Conservation (phyloP, 192 early-diverging fungal species). For the Coemansia sp. region DNA sequence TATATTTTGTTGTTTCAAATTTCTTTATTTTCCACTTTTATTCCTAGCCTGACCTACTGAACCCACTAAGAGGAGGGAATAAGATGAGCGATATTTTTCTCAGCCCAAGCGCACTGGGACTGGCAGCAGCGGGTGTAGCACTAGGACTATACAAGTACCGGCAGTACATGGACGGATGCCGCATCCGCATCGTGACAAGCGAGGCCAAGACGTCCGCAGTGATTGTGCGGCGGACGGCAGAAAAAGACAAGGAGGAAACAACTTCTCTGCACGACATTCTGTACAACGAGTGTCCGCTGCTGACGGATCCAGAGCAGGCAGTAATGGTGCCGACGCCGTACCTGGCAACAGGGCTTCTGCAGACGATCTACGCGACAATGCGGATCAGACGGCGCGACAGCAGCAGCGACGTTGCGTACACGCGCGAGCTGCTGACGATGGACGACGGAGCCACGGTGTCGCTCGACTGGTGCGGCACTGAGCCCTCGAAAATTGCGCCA, state of each 20-base stretch:
- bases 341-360: constrained; percentile 75
- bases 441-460: constrained; percentile 84
- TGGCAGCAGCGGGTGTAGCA: constrained; percentile 21
- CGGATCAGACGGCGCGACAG: constrained; percentile 52
- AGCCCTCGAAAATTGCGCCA: constrained; percentile 25
- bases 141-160: constrained; percentile 16
- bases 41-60: too few relatives aligned
- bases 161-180: constrained; percentile 38
- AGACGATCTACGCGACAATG: constrained; percentile 58
- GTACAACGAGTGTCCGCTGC: constrained; percentile 56
- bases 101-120: constrained; percentile 22
- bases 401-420: constrained; percentile 18
- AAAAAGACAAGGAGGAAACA: constrained; percentile 12
- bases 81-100: neutral
- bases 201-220: constrained; percentile 34
- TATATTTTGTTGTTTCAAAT: too few relatives aligned
- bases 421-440: constrained; percentile 58
- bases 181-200: constrained; percentile 24
- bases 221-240: constrained; percentile 28
- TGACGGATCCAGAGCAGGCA: constrained; percentile 56
- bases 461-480: constrained; percentile 77
- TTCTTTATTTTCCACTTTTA: too few relatives aligned
- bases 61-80: too few relatives aligned
- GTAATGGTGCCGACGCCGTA: constrained; percentile 71
- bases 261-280: constrained; percentile 41